Base-by-base conservation (phyloP, 2,329 filamentous ascomycete genomes). In the Sporothrix variecibatus region DNA sequence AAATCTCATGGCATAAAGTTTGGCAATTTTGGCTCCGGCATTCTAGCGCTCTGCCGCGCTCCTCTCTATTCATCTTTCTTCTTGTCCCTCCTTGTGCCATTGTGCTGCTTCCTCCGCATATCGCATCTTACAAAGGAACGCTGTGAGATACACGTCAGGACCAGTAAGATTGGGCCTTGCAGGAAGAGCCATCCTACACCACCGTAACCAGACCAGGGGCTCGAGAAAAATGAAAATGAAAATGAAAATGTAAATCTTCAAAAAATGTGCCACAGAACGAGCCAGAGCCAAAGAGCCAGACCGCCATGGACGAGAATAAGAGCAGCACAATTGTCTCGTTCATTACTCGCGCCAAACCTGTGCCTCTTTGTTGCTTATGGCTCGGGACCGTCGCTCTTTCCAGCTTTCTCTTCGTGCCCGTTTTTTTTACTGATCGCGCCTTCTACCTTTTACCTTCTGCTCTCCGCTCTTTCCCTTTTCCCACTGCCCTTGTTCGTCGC, bases 1-100 rank as follows among this genome's bases (percentile, higher is more conserved):
- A 62, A 26, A 12, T 15, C 12, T 65, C 38, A 46, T 65, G 62
- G 62, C 62, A 65, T 65, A 65, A 65, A 65, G 43, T 23, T 26
- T 28, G 40, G 62, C 62, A 67, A 28, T 46, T 62, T 62, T 67
- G 38, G 62, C 6, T 17, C n/a, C 34, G 34, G 34, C 8, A 34
- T 34, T 3, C 34, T 34, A 38, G 38, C 62, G 38, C 40, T 26
- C 38, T 64, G 34, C 60, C 60, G 38, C 9, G 11, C 60, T 17
- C 26, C 38, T 20, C 17, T 15, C 4, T 53, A 2, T 1, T 26
- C 7, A 2, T 60, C 56, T 26, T 38, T 31, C 17, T 65, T 38
- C 2, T 26, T n/a, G 43, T 38, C 15, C 31, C 34, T 40, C 20
- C n/a, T n/a, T n/a, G n/a, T n/a, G n/a, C n/a, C n/a, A n/a, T n/a